Percentiles rank a stretch among this genome's conserved stretches.
phyloP scores from a whole-genome alignment of 257 asterid species.

The Solanum virginianum region DNA sequence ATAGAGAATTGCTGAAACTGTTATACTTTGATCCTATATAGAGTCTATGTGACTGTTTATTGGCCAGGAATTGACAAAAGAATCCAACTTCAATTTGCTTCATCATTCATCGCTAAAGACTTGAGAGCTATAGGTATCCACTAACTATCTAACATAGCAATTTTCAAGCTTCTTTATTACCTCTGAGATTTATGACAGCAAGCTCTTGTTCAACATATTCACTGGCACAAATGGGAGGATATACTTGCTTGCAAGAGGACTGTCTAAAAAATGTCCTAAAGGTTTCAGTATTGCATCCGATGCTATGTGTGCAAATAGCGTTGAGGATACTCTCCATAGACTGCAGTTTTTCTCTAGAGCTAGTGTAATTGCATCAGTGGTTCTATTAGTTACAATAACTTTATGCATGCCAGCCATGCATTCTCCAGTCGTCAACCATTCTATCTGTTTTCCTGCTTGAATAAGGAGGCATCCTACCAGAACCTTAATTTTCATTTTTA shows the following conservation, averaged over 20 bases:
- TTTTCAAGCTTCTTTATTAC: constrained; percentile 35
- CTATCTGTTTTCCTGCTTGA: constrained; percentile 98
- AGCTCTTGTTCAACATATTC: constrained; percentile 89
- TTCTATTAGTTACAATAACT: constrained; percentile 77
- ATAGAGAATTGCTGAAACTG: background rate
- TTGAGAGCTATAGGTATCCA: background rate
- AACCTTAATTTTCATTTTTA: constrained; percentile 83
- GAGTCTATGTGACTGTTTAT: background rate
- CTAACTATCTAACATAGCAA: background rate
- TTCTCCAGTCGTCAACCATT: constrained; percentile 94
- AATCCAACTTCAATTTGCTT: background rate
- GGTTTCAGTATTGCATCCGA: constrained; percentile 83
- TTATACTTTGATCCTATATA: background rate
- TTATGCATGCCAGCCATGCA: constrained; percentile 99
- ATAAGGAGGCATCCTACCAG: constrained; percentile 97
- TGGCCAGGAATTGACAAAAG: background rate
- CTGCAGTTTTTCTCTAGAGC: constrained; percentile 66
- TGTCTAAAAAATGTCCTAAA: constrained; percentile 63
- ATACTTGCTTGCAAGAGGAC: constrained; percentile 53
- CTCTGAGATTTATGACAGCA: constrained; percentile 77
- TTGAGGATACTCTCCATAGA: constrained; percentile 95
- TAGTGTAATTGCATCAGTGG: constrained; percentile 52
- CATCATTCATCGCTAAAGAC: background rate
- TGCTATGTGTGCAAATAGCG: constrained; percentile 92
- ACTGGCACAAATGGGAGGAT: constrained; percentile 65